Conservation (phyloP, 108 stramenopile species). For the Poteriospumella lacustris region DNA sequence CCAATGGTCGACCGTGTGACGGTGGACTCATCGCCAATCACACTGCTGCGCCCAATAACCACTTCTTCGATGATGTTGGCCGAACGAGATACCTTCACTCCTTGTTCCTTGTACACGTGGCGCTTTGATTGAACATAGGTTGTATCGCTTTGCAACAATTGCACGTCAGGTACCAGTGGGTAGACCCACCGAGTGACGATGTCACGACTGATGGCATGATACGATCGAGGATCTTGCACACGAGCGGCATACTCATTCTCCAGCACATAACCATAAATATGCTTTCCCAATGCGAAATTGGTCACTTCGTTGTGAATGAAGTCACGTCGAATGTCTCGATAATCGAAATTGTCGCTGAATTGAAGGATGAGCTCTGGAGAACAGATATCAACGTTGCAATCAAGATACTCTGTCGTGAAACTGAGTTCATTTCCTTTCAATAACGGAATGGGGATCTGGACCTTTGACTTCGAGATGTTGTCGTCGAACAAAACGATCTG, state of each 20-base stretch:
- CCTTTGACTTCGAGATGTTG: slow-evolving; percentile 18
- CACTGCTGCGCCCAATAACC: neutral
- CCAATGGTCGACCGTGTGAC: neutral
- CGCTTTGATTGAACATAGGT: slow-evolving; percentile 6
- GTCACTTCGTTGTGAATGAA: slow-evolving; percentile 83
- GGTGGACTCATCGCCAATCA: neutral
- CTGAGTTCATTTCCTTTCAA: no score
- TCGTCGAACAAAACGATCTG: slow-evolving; percentile 62
- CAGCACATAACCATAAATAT: slow-evolving; percentile 77
- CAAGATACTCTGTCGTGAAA: slow-evolving; percentile 31
- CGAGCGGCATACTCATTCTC: slow-evolving; percentile 21
- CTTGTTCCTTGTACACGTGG: neutral
- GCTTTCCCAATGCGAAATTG: slow-evolving; percentile 86
- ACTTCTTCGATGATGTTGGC: slow-evolving; percentile 1
- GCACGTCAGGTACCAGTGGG: slow-evolving; percentile 18
- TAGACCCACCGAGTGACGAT: slow-evolving; percentile 26
- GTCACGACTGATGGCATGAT: slow-evolving; percentile 17
- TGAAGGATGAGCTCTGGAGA: slow-evolving; percentile 90
- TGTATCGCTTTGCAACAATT: slow-evolving; percentile 4
- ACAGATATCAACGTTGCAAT: slow-evolving; percentile 91
- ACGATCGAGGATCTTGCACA: slow-evolving; percentile 18
- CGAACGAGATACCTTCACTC: slow-evolving; percentile 11
- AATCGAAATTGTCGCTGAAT: slow-evolving; percentile 93
- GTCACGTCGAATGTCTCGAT: slow-evolving; percentile 72
- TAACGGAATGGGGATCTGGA: no score